Evolutionary conservation across 1,284 basidiomycete species (phyloP).

Genomic region (Leccinum angustisporum): DNA sequence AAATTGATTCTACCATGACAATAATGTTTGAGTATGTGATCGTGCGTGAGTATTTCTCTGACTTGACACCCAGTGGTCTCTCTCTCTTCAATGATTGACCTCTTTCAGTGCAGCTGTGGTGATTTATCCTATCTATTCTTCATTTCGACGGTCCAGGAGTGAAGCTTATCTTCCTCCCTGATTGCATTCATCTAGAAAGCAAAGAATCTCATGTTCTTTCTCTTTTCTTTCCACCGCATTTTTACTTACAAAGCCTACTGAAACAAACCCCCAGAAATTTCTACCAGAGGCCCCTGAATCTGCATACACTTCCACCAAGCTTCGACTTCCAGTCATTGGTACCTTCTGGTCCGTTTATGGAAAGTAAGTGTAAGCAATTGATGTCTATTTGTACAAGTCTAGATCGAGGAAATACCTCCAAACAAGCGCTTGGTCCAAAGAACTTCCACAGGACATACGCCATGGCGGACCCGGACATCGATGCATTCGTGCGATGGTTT

Average conservation of each 20-base stretch:
- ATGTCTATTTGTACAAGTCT: slow-evolving; percentile 1
- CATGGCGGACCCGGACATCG: slow-evolving; percentile 19
- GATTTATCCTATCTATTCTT: not conserved
- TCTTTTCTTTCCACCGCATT: no score
- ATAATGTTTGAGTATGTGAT: not conserved
- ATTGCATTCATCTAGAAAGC: no score
- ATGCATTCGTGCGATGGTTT: slow-evolving; percentile 44
- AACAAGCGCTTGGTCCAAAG: not conserved
- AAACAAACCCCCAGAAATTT: no score
- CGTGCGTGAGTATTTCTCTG: not conserved
- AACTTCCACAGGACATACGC: not conserved
- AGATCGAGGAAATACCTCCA: not conserved
- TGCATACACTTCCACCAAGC: no score
- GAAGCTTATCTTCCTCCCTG: not conserved
- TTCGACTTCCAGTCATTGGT: no score
- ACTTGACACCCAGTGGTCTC: not conserved
- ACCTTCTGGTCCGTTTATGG: not conserved
- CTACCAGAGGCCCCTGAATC: no score
- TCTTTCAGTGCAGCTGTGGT: not conserved
- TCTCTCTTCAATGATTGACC: not conserved
- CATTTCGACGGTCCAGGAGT: not conserved
- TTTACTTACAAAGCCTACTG: no score
- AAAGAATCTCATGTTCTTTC: no score
- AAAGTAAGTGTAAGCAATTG: not conserved
- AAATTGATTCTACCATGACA: not conserved